Evolutionary conservation across 495 filamentous ascomycete genomes (phyloP).

Genomic region (Podospora sp.): DNA sequence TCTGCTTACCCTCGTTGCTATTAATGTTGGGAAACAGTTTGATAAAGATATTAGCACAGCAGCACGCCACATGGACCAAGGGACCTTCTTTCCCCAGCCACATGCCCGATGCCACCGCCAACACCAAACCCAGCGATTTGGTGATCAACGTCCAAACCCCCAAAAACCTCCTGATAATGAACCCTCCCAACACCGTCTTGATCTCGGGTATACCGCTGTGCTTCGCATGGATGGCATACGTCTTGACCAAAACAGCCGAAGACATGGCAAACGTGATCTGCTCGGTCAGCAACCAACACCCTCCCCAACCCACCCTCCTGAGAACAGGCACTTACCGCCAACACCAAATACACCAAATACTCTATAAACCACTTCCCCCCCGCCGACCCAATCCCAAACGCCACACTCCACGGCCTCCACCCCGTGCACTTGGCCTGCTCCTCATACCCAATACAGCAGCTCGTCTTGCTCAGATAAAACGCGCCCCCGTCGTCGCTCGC

Average conservation of each 20-base stretch:
- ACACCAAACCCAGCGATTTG: constrained; percentile 88
- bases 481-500: constrained; percentile 73
- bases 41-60: constrained; percentile 94
- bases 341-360: constrained; percentile 81
- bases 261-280: constrained; percentile 78
- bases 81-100: constrained; percentile 99
- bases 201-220: constrained; percentile 98
- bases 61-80: constrained; percentile 95
- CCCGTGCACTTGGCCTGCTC: constrained; percentile 73
- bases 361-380: constrained; percentile 78
- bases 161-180: constrained; percentile 89
- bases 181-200: constrained; percentile 93
- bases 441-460: constrained; percentile 92
- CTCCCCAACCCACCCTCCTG: constrained; percentile 17
- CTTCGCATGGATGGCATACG: constrained; percentile 85
- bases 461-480: constrained; percentile 87
- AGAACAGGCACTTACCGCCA: constrained; percentile 62
- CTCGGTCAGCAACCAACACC: constrained; percentile 19
- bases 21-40: constrained; percentile 83
- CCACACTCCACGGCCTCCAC: constrained; percentile 84
- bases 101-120: constrained; percentile 92
- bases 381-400: constrained; percentile 63
- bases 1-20: constrained; percentile 75
- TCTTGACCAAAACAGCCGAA: constrained; percentile 78
- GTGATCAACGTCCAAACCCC: constrained; percentile 90